phyloP scores from a whole-genome alignment of 495 filamentous ascomycete species.

The Xylaria cubensis region DNA sequence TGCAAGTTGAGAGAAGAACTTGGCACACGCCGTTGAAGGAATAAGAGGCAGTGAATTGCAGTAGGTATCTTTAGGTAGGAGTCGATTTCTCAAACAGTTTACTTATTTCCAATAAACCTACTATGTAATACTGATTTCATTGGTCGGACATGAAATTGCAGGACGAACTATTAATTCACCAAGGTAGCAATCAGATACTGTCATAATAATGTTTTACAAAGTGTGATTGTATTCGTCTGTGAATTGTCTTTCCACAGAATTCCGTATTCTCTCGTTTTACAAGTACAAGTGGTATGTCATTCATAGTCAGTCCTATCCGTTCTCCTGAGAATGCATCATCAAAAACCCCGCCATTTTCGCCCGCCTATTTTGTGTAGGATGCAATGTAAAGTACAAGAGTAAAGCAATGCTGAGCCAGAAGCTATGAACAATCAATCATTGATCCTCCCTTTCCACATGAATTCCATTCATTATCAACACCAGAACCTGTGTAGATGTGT shows the following conservation, averaged over 20 bases:
- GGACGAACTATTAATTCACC: background rate
- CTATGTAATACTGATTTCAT: background rate
- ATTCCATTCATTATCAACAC: slow-evolving; percentile 8
- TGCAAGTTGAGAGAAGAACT: background rate
- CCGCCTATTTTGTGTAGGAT: background rate
- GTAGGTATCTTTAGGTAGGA: background rate
- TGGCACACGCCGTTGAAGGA: background rate
- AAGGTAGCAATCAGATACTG: background rate
- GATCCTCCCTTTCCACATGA: background rate
- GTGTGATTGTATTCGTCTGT: background rate
- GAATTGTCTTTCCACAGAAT: background rate
- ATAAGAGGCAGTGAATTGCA: background rate
- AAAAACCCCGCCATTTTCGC: background rate
- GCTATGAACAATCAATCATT: background rate
- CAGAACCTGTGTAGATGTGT: background rate
- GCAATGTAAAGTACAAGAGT: background rate
- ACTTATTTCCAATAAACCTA: background rate
- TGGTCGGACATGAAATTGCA: background rate
- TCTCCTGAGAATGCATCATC: background rate
- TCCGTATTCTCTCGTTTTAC: background rate
- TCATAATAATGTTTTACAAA: background rate
- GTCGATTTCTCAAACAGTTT: background rate
- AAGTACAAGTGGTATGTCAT: background rate
- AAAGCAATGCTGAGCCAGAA: background rate
- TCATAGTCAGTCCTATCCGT: background rate